Evolutionary conservation across 139 green algal genomes (phyloP).

Genomic region (Picochlorum sp.): DNA sequence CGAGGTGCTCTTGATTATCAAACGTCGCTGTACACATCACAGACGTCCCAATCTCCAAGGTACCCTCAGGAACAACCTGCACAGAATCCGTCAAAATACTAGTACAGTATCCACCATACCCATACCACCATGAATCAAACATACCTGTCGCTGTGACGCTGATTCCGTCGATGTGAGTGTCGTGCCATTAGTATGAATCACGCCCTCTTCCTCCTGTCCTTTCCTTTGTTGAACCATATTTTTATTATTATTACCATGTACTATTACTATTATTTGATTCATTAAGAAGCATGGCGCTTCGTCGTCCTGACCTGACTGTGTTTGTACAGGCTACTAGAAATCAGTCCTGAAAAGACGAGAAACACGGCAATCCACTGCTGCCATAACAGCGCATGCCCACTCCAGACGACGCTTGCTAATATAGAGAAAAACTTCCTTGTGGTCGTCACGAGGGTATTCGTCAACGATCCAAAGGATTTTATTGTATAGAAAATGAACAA

Average conservation of each 20-base stretch:
- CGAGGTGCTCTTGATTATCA: constrained; percentile 37
- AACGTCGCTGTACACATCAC: constrained; percentile 40
- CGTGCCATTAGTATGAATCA: too few relatives aligned
- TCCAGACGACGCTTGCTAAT: constrained; percentile 64
- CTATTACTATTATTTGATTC: too few relatives aligned
- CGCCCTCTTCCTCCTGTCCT: too few relatives aligned
- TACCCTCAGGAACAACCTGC: background rate
- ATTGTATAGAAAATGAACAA: constrained; percentile 98
- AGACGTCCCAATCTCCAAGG: constrained; percentile 7
- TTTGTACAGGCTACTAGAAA: constrained; percentile 14
- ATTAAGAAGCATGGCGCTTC: too few relatives aligned
- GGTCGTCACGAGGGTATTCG: constrained; percentile 88
- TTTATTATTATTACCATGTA: constrained; percentile 25
- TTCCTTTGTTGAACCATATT: constrained; percentile 6
- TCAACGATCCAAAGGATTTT: constrained; percentile 79
- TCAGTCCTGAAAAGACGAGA: constrained; percentile 85
- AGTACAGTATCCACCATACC: too few relatives aligned
- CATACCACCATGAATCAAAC: too few relatives aligned
- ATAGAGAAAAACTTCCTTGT: constrained; percentile 99
- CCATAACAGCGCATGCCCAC: constrained; percentile 60
- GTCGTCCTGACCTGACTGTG: background rate
- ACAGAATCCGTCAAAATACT: background rate
- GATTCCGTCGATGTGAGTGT: too few relatives aligned
- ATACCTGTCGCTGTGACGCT: too few relatives aligned
- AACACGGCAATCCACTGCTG: constrained; percentile 84